phyloP scores from a whole-genome alignment of 2,329 filamentous ascomycete species.

The Phyllosticta paracitricarpa region DNA sequence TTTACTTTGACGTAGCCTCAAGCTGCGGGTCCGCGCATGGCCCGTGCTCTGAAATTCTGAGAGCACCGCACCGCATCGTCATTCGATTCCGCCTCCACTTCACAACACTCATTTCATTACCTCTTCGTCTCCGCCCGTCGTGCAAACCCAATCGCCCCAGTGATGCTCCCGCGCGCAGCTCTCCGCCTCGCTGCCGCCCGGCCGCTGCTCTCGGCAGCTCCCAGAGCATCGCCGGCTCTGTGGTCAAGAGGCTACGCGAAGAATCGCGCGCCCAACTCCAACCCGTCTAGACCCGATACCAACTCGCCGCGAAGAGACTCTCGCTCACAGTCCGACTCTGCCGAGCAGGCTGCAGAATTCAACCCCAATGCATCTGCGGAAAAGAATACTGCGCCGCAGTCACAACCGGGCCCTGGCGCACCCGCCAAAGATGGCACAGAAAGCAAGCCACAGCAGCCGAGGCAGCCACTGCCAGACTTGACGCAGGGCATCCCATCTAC shows the following conservation, averaged over 20 bases:
- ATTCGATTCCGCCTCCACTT: neutral
- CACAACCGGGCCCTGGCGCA: constrained; percentile 20
- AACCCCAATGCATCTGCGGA: constrained; percentile 18
- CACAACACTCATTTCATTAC: neutral
- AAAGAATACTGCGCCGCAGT: constrained; percentile 19
- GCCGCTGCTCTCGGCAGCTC: constrained; percentile 16
- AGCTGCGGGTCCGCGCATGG: neutral
- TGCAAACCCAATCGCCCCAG: constrained; percentile 3
- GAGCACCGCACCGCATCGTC: constrained; percentile 4
- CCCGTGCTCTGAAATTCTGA: constrained; percentile 10
- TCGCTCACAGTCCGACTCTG: constrained; percentile 17
- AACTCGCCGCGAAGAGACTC: neutral
- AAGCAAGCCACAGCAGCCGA: constrained; percentile 35
- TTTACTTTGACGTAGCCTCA: neutral
- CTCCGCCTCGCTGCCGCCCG: constrained; percentile 22
- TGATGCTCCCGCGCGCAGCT: constrained; percentile 28
- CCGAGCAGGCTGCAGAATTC: constrained; percentile 28
- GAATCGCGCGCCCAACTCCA: constrained; percentile 16
- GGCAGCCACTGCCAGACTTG: constrained; percentile 70
- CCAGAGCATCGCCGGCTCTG: constrained; percentile 20
- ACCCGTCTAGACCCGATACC: constrained; percentile 13
- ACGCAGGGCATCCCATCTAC: constrained; percentile 94
- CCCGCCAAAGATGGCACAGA: constrained; percentile 21
- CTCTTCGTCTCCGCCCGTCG: neutral
- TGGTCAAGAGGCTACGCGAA: constrained; percentile 17